Evolutionary conservation across 257 asterid species (phyloP).

Genomic region (Ligustrum vulgare): DNA sequence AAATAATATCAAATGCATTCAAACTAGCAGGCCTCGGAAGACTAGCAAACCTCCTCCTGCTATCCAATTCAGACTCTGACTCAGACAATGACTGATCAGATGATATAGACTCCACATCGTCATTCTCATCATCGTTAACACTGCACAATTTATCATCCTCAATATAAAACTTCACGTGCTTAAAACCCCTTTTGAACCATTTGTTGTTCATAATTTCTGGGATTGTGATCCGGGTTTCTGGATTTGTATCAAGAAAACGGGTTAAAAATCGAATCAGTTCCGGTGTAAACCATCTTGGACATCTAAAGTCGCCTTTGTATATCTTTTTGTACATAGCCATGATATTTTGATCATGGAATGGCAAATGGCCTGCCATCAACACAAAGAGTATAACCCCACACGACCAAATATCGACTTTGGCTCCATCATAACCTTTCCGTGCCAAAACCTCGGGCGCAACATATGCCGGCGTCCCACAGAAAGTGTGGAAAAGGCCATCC

Average conservation of each 20-base stretch:
- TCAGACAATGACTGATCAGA: constrained; percentile 22
- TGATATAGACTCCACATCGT: constrained; percentile 13
- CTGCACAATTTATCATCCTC: constrained; percentile 31
- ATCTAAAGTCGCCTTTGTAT: no score
- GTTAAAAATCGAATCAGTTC: constrained; percentile 20
- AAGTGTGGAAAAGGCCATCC: no score
- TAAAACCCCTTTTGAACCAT: constrained; percentile 58
- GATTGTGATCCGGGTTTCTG: constrained; percentile 42
- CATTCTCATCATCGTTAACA: constrained; percentile 13
- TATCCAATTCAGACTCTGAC: constrained; percentile 23
- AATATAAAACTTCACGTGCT: constrained; percentile 36
- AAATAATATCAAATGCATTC: constrained; percentile 45
- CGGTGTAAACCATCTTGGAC: not conserved
- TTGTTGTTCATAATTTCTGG: constrained; percentile 45
- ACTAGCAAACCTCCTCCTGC: constrained; percentile 10
- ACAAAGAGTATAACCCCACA: no score
- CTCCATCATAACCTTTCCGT: no score
- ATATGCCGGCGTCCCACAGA: no score
- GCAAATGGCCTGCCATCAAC: no score
- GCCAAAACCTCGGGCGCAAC: no score
- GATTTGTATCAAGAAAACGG: constrained; percentile 40
- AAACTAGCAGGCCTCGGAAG: constrained; percentile 38
- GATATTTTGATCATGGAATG: no score
- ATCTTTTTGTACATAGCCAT: no score
- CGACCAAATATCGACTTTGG: no score